phyloP scores from a whole-genome alignment of 805 yeast genomes.

The Ogataea thermomethanolica region DNA sequence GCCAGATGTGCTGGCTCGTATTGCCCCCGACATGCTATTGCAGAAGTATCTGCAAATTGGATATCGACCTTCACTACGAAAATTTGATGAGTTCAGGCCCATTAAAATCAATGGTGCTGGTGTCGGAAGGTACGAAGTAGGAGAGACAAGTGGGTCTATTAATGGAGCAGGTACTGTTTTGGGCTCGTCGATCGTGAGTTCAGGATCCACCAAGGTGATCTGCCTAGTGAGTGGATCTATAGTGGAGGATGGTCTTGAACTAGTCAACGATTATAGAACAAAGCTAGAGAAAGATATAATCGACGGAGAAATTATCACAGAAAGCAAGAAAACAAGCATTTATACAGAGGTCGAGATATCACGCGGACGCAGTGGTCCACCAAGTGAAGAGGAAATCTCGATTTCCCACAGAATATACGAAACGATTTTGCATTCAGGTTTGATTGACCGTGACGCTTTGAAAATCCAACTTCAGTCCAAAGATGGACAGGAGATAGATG shows the following conservation, averaged over 20 bases:
- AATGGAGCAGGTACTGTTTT: conserved; percentile 35
- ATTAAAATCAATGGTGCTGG: conserved; percentile 42
- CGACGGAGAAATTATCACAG: conserved; percentile 15
- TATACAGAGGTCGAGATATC: conserved; percentile 76
- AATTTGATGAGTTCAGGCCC: conserved; percentile 67
- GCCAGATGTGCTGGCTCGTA: conserved; percentile 75
- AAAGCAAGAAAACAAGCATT: conserved; percentile 38
- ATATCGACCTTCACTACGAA: conserved; percentile 70
- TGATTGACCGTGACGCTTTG: conserved; percentile 49
- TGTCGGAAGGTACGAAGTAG: conserved; percentile 30
- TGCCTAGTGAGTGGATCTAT: conserved; percentile 70
- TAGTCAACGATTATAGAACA: conserved; percentile 39
- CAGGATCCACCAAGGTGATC: conserved; percentile 70
- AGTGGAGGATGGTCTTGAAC: conserved; percentile 49
- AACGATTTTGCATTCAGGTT: conserved; percentile 51
- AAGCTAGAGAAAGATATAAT: conserved; percentile 38
- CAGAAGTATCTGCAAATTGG: conserved; percentile 76
- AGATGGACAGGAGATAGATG: conserved; percentile 25
- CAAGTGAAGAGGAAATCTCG: conserved; percentile 82
- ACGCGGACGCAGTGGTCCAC: conserved; percentile 74
- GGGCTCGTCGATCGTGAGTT: conserved; percentile 66
- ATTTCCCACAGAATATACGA: conserved; percentile 65
- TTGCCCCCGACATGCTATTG: conserved; percentile 81
- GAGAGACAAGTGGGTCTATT: conserved; percentile 11
- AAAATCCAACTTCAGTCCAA: conserved; percentile 52